phyloP scores from a whole-genome alignment of 306 rosid genomes.

The Herpetospermum pedunculosum region DNA sequence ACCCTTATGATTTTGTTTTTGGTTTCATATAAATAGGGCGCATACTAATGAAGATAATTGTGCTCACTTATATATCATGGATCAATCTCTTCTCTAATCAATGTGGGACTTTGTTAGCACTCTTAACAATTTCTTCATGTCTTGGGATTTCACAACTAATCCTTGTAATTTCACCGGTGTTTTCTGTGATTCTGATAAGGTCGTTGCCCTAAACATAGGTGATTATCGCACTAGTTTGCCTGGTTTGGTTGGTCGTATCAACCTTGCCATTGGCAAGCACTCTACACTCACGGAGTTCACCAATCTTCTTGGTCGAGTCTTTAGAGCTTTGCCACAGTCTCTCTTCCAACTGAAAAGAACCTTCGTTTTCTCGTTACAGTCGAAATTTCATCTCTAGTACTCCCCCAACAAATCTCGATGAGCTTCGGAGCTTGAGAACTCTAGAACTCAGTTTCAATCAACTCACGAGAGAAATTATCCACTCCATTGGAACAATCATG shows the following conservation, averaged over 20 bases:
- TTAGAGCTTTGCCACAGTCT: slow-evolving; percentile 49
- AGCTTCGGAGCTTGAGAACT: slow-evolving; percentile 43
- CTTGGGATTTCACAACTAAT: slow-evolving; percentile 96
- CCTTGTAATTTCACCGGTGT: slow-evolving; percentile 91
- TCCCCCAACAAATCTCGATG: slow-evolving; percentile 48
- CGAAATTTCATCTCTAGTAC: slow-evolving; percentile 78
- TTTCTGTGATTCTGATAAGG: slow-evolving; percentile 68
- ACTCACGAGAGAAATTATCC: slow-evolving; percentile 57
- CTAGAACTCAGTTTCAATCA: slow-evolving; percentile 85
- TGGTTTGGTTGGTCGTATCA: slow-evolving; percentile 70
- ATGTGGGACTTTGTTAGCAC: too few species aligned
- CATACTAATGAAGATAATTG: too few species aligned
- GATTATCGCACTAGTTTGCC: slow-evolving; percentile 78
- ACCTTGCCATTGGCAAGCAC: slow-evolving; percentile 63
- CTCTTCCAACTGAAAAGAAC: slow-evolving; percentile 39
- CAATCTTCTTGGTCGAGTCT: slow-evolving; percentile 68
- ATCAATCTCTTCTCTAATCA: too few species aligned
- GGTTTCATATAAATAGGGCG: too few species aligned
- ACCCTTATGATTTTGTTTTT: too few species aligned
- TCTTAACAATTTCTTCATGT: slow-evolving; percentile 53
- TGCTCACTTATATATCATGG: too few species aligned
- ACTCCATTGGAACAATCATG: slow-evolving; percentile 41
- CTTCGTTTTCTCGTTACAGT: slow-evolving; percentile 72
- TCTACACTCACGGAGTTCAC: slow-evolving; percentile 74
- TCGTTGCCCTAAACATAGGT: slow-evolving; percentile 78